Percentiles rank a stretch among this genome's conserved stretches.
Evolutionary conservation across 108 stramenopile genomes (phyloP).

Genomic region (Skeletonema potamos): DNA sequence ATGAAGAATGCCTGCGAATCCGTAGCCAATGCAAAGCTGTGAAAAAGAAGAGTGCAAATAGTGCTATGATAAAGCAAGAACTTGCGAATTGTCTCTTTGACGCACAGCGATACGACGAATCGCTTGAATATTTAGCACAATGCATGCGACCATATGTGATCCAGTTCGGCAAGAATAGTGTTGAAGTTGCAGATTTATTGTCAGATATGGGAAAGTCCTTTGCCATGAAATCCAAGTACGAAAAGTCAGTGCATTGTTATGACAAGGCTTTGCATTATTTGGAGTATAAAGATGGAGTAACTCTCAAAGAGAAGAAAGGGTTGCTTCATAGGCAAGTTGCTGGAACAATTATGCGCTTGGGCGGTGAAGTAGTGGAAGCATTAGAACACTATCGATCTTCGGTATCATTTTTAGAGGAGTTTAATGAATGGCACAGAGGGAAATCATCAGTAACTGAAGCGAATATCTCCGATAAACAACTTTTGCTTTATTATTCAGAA

Average conservation of each 20-base stretch:
- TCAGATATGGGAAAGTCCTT: conserved; percentile 40
- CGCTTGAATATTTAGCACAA: conserved; percentile 32
- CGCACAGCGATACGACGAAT: conserved; percentile 20
- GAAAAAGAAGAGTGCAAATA: conserved; percentile 16
- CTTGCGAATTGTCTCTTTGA: conserved; percentile 24
- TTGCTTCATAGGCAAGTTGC: conserved; percentile 43
- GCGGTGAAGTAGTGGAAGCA: conserved; percentile 33
- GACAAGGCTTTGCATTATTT: conserved; percentile 45
- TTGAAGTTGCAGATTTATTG: conserved; percentile 41
- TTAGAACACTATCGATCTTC: conserved; percentile 46
- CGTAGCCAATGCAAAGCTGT: conserved; percentile 17
- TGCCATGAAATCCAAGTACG: conserved; percentile 16
- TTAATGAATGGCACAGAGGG: conserved; percentile 14
- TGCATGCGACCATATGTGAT: conserved; percentile 28
- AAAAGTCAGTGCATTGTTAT: conserved; percentile 34
- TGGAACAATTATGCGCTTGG: conserved; percentile 24
- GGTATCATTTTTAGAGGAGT: conserved; percentile 39
- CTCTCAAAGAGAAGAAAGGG: conserved; percentile 36
- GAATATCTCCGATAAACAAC: conserved; percentile 15
- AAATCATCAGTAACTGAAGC: conserved; percentile 12
- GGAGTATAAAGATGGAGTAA: conserved; percentile 27
- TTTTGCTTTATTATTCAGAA: conserved; percentile 40
- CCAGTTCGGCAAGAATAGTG: conserved; percentile 43
- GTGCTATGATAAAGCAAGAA: conserved; percentile 20
- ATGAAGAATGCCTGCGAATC: conserved; percentile 26